phyloP scores from a whole-genome alignment of 345 rosid species.

The Euphorbia tirucalli region DNA sequence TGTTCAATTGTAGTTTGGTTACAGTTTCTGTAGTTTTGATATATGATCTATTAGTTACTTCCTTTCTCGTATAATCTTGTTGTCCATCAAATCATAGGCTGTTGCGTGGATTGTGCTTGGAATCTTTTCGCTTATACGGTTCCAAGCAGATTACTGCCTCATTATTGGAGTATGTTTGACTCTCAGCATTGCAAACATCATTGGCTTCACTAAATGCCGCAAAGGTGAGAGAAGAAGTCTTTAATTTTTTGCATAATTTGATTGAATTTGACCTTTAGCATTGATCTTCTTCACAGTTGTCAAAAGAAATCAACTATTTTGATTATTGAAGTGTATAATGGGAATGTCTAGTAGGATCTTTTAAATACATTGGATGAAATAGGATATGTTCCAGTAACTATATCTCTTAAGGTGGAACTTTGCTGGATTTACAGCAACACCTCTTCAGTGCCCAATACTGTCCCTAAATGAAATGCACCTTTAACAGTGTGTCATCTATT shows the following conservation, averaged over 20 bases:
- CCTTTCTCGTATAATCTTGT: not conserved
- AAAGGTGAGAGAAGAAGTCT: slow-evolving; percentile 44
- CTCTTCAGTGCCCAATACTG: too few relatives aligned
- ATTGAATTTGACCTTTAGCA: not conserved
- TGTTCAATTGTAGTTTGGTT: slow-evolving; percentile 8
- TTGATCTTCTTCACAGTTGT: not conserved
- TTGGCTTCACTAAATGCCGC: slow-evolving; percentile 78
- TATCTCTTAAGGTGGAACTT: too few relatives aligned
- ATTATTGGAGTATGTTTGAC: slow-evolving; percentile 72
- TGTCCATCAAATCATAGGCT: slow-evolving; percentile 38
- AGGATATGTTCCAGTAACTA: not conserved
- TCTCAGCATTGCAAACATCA: slow-evolving; percentile 67
- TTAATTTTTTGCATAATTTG: not conserved
- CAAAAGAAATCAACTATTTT: not conserved
- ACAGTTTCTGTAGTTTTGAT: not conserved
- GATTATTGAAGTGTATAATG: not conserved
- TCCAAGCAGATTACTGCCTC: slow-evolving; percentile 77
- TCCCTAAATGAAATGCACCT: not conserved
- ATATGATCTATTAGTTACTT: not conserved
- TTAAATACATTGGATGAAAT: not conserved
- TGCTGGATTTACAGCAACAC: too few relatives aligned
- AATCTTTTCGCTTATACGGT: slow-evolving; percentile 70
- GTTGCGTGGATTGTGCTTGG: slow-evolving; percentile 64
- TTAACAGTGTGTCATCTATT: too few relatives aligned
- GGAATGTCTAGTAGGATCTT: not conserved